These are phyloP conservation scores for Globisporangium parvum DNA, from an alignment of 352 stramenopile genomes.

Conservation along the genomic window DNA sequence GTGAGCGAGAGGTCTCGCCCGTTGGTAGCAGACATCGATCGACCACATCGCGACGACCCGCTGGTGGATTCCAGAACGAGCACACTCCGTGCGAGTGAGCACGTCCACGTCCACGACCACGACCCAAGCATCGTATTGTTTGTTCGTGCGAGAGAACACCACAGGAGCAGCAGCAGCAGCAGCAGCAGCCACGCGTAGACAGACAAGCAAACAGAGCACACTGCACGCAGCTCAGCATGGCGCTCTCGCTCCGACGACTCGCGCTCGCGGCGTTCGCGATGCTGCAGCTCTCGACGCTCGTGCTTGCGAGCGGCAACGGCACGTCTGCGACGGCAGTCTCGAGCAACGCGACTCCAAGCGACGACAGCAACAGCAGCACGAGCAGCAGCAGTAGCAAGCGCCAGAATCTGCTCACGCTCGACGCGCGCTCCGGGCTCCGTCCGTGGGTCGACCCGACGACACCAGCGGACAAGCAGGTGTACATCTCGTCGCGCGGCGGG, in stretches of 20 bases:
- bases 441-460: constrained; percentile 61
- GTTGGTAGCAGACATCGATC: no score
- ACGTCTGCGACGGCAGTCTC: background rate
- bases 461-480: constrained; percentile 31
- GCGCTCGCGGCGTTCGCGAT: constrained; percentile 2
- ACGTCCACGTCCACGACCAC: no score
- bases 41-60: no score
- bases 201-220: background rate
- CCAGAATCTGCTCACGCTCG: constrained; percentile 14
- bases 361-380: background rate
- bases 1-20: no score
- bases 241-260: constrained; percentile 2
- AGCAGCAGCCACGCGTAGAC: background rate
- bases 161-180: background rate
- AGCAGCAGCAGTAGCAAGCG: constrained; percentile 2
- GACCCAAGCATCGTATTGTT: no score
- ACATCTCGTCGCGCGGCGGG: constrained; percentile 45
- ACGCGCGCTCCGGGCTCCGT: constrained; percentile 35
- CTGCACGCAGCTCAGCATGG: constrained; percentile 4
- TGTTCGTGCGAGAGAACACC: no score
- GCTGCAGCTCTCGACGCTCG: constrained; percentile 3
- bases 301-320: constrained; percentile 10
- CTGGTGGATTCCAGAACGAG: no score
- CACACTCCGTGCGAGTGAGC: no score
- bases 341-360: background rate